These are phyloP conservation scores for Podila epigama DNA, from an alignment of 192 early-diverging fungal species.

Conservation along the genomic window DNA sequence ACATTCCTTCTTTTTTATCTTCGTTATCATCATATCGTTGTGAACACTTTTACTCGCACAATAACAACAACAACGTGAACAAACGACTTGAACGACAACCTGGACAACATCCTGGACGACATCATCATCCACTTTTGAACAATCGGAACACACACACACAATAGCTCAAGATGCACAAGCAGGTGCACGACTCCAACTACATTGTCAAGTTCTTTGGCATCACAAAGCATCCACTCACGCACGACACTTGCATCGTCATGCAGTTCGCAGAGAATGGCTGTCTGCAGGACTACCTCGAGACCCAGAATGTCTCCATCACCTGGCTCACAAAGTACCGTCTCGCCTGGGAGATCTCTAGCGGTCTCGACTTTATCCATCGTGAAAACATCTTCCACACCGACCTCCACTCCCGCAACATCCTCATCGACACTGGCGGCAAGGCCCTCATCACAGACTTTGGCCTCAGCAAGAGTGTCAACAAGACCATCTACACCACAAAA, in stretches of 20 bases:
- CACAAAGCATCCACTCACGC: conserved; percentile 49
- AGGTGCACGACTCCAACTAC: conserved; percentile 53
- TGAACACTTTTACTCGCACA: too few species aligned
- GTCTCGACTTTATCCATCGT: conserved; percentile 51
- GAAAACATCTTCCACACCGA: conserved; percentile 53
- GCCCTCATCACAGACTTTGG: conserved; percentile 55
- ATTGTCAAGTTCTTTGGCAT: conserved; percentile 54
- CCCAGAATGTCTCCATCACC: conserved; percentile 38
- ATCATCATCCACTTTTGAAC: too few species aligned
- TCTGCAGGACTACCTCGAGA: conserved; percentile 51
- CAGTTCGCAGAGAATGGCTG: conserved; percentile 51
- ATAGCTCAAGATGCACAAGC: conserved; percentile 52
- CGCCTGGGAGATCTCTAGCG: conserved; percentile 49
- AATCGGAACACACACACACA: background rate
- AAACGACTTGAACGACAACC: too few species aligned
- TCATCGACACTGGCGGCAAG: conserved; percentile 50
- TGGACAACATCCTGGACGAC: too few species aligned
- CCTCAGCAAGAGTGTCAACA: conserved; percentile 45
- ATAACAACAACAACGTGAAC: too few species aligned
- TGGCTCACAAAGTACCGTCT: conserved; percentile 48
- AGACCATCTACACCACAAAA: conserved; percentile 45
- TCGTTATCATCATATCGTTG: too few species aligned
- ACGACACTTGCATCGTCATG: conserved; percentile 54
- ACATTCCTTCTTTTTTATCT: too few species aligned
- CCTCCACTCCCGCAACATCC: conserved; percentile 48